These are phyloP conservation scores for Saccharomycopsis guyanensis DNA, from an alignment of 805 yeast species.

Conservation along the genomic window DNA sequence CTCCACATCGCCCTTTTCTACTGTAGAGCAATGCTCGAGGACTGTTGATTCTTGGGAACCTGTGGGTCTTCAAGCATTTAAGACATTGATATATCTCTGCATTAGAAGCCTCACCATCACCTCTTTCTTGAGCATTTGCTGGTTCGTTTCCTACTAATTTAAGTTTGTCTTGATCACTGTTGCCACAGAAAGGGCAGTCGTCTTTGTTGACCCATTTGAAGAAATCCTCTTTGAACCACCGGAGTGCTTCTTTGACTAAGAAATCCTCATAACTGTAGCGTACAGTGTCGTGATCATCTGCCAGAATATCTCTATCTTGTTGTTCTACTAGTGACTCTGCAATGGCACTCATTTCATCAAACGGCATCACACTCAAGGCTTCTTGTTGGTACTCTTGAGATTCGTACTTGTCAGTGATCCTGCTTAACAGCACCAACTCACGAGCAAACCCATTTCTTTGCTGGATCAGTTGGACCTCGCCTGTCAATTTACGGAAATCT, in stretches of 20 bases:
- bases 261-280: slow-evolving; percentile 45
- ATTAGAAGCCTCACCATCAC: slow-evolving; percentile 42
- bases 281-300: background rate
- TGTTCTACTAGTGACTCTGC: slow-evolving; percentile 38
- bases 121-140: slow-evolving; percentile 39
- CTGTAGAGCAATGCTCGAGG: slow-evolving; percentile 54
- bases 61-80: slow-evolving; percentile 37
- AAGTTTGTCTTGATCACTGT: slow-evolving; percentile 34
- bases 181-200: slow-evolving; percentile 46
- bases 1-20: slow-evolving; percentile 83
- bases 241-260: slow-evolving; percentile 47
- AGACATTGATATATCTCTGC: slow-evolving; percentile 62
- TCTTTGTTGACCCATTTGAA: slow-evolving; percentile 81
- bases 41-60: slow-evolving; percentile 75
- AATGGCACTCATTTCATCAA: slow-evolving; percentile 48
- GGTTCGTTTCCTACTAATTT: slow-evolving; percentile 30
- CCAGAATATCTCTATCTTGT: background rate
- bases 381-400: slow-evolving; percentile 38
- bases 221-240: slow-evolving; percentile 72
- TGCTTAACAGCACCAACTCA: background rate
- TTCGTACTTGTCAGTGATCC: slow-evolving; percentile 31
- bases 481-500: background rate
- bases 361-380: slow-evolving; percentile 58
- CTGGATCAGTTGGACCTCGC: background rate
- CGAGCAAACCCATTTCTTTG: background rate